Conservation (phyloP, 1,284 basidiomycete genomes). For the Rugosomyces carneus region DNA sequence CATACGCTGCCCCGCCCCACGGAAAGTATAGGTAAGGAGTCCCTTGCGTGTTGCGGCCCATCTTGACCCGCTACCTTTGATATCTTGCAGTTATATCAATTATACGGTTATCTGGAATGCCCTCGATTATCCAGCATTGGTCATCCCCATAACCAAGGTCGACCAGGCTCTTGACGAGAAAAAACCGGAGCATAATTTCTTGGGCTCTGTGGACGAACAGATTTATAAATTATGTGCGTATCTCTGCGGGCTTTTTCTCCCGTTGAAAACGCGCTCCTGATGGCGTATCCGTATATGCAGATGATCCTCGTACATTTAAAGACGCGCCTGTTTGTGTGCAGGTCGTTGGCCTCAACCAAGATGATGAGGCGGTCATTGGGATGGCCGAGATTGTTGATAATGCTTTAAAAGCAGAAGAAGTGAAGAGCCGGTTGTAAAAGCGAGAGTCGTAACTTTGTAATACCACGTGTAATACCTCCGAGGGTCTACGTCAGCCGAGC, state of each 20-base stretch:
- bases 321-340: constrained; percentile 68
- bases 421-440: background rate
- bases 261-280: background rate
- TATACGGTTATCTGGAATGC: constrained; percentile 67
- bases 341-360: constrained; percentile 59
- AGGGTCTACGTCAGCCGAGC: too few relatives aligned
- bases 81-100: constrained; percentile 29
- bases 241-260: background rate
- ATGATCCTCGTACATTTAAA: constrained; percentile 50
- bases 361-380: constrained; percentile 67
- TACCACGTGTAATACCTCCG: background rate
- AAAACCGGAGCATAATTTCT: constrained; percentile 38
- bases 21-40: constrained; percentile 40
- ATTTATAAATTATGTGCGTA: constrained; percentile 55
- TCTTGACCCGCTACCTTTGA: too few relatives aligned
- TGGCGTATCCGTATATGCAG: constrained; percentile 26
- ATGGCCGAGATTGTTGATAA: constrained; percentile 56
- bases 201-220: constrained; percentile 39
- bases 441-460: background rate
- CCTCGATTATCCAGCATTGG: constrained; percentile 62
- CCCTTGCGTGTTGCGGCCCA: too few relatives aligned
- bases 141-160: constrained; percentile 62
- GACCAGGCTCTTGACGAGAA: constrained; percentile 41
- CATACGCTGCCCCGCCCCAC: constrained; percentile 50
- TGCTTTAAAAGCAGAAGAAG: constrained; percentile 29